These are phyloP conservation scores for Gastrolobium bilobum DNA, from an alignment of 306 rosid genomes.

Conservation along the genomic window DNA sequence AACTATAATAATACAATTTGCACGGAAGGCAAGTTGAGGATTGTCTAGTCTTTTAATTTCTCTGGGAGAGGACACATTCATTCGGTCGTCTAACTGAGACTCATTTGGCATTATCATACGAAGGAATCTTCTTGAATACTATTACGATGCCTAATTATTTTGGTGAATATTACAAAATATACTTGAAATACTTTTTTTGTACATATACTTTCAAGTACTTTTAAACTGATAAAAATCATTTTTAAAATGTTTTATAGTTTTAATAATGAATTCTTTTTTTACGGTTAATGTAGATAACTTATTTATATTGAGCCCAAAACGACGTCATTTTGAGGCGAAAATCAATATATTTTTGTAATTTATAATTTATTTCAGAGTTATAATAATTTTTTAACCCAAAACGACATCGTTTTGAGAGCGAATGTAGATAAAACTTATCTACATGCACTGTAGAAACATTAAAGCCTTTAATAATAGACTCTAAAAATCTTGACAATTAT, in stretches of 20 bases:
- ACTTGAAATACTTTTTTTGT: background rate
- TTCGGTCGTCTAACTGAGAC: slow-evolving; percentile 31
- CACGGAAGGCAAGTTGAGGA: slow-evolving; percentile 57
- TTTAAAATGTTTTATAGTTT: too few species aligned
- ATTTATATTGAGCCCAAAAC: too few species aligned
- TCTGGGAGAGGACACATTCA: slow-evolving; percentile 43
- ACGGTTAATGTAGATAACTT: too few species aligned
- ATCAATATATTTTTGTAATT: too few species aligned
- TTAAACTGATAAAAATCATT: background rate
- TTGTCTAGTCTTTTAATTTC: slow-evolving; percentile 38
- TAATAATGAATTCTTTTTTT: too few species aligned
- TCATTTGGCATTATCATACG: slow-evolving; percentile 63
- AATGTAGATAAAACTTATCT: too few species aligned
- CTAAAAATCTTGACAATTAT: background rate
- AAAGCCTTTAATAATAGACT: background rate
- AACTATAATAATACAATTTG: slow-evolving; percentile 39
- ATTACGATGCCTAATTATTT: background rate
- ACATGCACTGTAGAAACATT: too few species aligned
- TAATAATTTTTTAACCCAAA: too few species aligned
- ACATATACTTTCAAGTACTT: background rate
- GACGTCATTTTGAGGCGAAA: too few species aligned
- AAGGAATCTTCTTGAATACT: slow-evolving; percentile 62
- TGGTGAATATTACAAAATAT: background rate
- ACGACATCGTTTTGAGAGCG: too few species aligned
- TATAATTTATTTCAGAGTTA: too few species aligned